Base-by-base conservation (phyloP, 345 rosid species). In the Capsella bursapastoris region DNA sequence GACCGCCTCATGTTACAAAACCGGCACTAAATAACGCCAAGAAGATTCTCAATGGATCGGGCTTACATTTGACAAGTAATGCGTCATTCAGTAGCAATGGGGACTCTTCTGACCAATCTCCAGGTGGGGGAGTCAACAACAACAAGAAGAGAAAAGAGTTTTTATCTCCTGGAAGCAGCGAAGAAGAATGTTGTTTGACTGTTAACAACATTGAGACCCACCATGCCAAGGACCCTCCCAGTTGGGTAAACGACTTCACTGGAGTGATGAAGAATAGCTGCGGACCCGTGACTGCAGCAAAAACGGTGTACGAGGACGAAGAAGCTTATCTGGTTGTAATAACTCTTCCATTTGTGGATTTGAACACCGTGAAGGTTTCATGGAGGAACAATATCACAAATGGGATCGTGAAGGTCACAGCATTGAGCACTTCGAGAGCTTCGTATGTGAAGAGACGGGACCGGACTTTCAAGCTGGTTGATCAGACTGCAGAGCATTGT, bases 211-310 rank as follows among this genome's bases (percentile, higher is more conserved):
- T 77, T 3, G 93, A 86, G 47, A 75, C 85, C 68, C 90, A 86
- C 57, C 82, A 75, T 9, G 86, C 79, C 53, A 89, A 87, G 28
- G 81, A 75, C 50, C 96, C 83, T 57, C 91, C 86, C 4, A 25
- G 62, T 6, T 92, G 99, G 97, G 40, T 81, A 15, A 78, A 83
- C 18, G 96, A 89, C 68, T 92, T 95, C 76, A 87, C 85, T 7
- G 97, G 99, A 37, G 90, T 86, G 27, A 87, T 90, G 90, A 95
- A 89, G 82, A 83, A 85, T 43, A 85, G 82, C 3, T 81, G 78
- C 38, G 99, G 99, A 35, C 99, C 99, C 4, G 93, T 89, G 3
- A 90, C 99, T 7, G 97, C 96, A 28, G 97, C 99, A 0, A 95
- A 95, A 81, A 84, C 99, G 9, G 85, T 92, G 37, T 95, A 95